Evolutionary conservation across 305 asterid genomes (phyloP).

Genomic region (Lippia alba): DNA sequence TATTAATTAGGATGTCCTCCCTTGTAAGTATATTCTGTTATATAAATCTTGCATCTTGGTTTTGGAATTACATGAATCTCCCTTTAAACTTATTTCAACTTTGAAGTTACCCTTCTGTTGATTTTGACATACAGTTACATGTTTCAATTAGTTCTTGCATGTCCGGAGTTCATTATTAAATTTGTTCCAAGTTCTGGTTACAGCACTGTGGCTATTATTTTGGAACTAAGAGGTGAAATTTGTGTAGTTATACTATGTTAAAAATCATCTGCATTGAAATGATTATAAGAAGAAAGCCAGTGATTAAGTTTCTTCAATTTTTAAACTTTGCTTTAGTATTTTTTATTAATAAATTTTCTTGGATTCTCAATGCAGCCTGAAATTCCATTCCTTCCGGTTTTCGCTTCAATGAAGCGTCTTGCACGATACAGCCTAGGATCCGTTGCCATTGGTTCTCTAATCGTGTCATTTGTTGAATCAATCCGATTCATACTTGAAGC

Average conservation of each 20-base stretch:
- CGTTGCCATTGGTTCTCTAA: conserved; percentile 86
- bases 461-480: conserved; percentile 76
- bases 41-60: too few relatives aligned
- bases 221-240: too few relatives aligned
- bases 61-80: not conserved
- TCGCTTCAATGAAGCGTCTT: conserved; percentile 95
- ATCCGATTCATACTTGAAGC: conserved; percentile 86
- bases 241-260: too few relatives aligned
- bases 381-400: conserved; percentile 89
- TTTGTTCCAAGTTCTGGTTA: not conserved
- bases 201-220: too few relatives aligned
- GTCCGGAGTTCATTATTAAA: not conserved
- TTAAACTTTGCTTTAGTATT: not conserved
- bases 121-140: not conserved
- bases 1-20: not conserved
- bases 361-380: conserved; percentile 61
- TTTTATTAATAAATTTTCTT: conserved; percentile 13
- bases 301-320: not conserved
- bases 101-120: not conserved
- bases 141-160: not conserved
- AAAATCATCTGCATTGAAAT: not conserved
- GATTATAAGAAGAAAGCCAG: not conserved
- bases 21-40: not conserved
- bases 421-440: conserved; percentile 84
- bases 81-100: not conserved